phyloP scores from a whole-genome alignment of 768 basidiomycete species.

The Calvatia gigantea region DNA sequence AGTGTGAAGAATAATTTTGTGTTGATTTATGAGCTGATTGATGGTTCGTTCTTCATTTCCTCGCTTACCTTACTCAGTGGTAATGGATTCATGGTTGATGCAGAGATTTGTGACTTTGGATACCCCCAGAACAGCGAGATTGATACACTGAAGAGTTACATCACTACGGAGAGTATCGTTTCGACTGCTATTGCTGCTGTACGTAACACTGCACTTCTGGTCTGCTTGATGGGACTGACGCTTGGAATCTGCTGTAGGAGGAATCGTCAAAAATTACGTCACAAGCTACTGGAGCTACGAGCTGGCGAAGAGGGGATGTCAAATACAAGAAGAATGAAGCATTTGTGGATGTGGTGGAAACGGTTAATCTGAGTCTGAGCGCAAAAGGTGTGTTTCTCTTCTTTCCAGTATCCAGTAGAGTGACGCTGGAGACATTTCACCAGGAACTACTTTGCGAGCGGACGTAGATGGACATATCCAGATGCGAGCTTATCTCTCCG shows the following conservation, averaged over 20 bases:
- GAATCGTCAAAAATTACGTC: slow-evolving; percentile 96
- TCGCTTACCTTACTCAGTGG: neutral
- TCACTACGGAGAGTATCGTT: slow-evolving; percentile 95
- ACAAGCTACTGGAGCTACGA: slow-evolving; percentile 95
- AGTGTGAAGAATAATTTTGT: slow-evolving; percentile 99
- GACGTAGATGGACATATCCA: slow-evolving; percentile 98
- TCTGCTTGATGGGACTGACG: neutral
- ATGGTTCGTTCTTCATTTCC: slow-evolving; percentile 57
- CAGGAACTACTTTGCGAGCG: slow-evolving; percentile 87
- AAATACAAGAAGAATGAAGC: slow-evolving; percentile 99
- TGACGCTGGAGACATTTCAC: neutral
- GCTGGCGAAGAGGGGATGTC: slow-evolving; percentile 93
- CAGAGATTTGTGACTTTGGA: slow-evolving; percentile 97
- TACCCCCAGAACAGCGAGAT: slow-evolving; percentile 99
- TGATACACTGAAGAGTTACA: slow-evolving; percentile 95
- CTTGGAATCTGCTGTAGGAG: slow-evolving; percentile 50
- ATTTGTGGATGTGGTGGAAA: slow-evolving; percentile 99
- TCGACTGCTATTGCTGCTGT: slow-evolving; percentile 83
- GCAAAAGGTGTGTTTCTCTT: slow-evolving; percentile 68
- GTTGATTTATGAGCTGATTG: slow-evolving; percentile 95
- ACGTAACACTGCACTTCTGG: slow-evolving; percentile 20
- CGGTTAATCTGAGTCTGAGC: slow-evolving; percentile 94
- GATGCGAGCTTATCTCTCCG: slow-evolving; percentile 96
- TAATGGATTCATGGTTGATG: neutral
- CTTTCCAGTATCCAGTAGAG: neutral